Conservation (phyloP, 768 basidiomycete genomes). For the Lactarius deliciosus region DNA sequence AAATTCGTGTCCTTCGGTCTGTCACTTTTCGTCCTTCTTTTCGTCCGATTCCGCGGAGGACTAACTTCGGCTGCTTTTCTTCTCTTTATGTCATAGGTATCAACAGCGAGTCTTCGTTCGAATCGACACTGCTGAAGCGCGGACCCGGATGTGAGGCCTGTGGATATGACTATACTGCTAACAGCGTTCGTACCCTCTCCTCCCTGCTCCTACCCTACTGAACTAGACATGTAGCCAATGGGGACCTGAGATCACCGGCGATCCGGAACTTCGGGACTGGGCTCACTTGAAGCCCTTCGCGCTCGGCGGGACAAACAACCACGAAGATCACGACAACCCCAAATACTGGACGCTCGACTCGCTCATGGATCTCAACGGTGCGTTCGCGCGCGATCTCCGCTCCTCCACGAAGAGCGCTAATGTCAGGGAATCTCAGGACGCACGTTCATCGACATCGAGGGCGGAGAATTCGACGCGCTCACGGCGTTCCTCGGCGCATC, state of each 20-base stretch:
- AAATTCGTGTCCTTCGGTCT: slow-evolving; percentile 49
- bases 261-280: slow-evolving; percentile 35
- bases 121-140: slow-evolving; percentile 46
- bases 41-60: neutral
- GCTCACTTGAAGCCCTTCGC: slow-evolving; percentile 45
- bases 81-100: slow-evolving; percentile 36
- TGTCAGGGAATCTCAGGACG: slow-evolving; percentile 44
- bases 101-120: slow-evolving; percentile 50
- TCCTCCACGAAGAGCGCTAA: no score
- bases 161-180: slow-evolving; percentile 45
- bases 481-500: slow-evolving; percentile 45
- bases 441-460: slow-evolving; percentile 62
- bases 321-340: slow-evolving; percentile 44
- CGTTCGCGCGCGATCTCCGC: slow-evolving; percentile 13
- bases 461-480: slow-evolving; percentile 64
- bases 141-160: slow-evolving; percentile 41
- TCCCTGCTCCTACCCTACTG: no score
- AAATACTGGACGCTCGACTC: slow-evolving; percentile 62
- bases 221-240: slow-evolving; percentile 31
- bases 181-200: slow-evolving; percentile 32
- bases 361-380: slow-evolving; percentile 61
- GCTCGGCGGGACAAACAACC: slow-evolving; percentile 43
- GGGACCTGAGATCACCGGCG: slow-evolving; percentile 44
- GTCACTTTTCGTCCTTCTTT: neutral
- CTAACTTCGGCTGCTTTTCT: neutral